phyloP scores from a whole-genome alignment of 805 yeast species.

The Kurtzmaniella fragi region DNA sequence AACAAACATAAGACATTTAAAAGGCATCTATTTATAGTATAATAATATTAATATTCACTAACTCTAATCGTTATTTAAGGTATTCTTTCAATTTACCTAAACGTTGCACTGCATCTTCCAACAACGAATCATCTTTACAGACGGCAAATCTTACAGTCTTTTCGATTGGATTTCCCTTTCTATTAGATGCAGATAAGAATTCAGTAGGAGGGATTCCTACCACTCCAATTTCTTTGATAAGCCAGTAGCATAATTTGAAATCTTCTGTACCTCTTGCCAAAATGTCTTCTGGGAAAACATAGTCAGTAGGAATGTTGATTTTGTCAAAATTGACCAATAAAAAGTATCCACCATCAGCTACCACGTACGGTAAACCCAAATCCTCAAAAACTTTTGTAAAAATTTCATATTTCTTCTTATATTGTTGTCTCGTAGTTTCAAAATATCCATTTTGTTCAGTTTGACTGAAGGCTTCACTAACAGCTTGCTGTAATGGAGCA shows the following conservation, averaged over 20 bases:
- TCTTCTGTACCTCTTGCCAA: constrained; percentile 65
- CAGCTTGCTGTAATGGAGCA: constrained; percentile 89
- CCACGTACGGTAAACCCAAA: constrained; percentile 81
- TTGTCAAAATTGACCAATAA: constrained; percentile 82
- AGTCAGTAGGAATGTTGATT: constrained; percentile 72
- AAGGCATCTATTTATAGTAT: not conserved
- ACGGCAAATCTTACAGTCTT: constrained; percentile 90
- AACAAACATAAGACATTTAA: no score
- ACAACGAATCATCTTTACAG: constrained; percentile 81
- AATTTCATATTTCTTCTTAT: constrained; percentile 65
- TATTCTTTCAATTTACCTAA: constrained; percentile 67
- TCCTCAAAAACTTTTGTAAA: constrained; percentile 80
- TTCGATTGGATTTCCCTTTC: constrained; percentile 65
- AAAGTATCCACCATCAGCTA: constrained; percentile 92
- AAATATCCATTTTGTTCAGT: constrained; percentile 66
- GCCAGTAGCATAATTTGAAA: constrained; percentile 87
- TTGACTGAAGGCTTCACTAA: constrained; percentile 65
- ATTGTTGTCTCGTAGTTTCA: constrained; percentile 60
- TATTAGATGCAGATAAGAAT: constrained; percentile 65
- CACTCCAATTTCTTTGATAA: constrained; percentile 86
- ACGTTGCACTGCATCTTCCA: constrained; percentile 77
- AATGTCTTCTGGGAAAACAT: constrained; percentile 67
- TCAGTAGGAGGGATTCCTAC: constrained; percentile 98
- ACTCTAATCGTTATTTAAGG: constrained; percentile 13
- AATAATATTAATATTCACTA: not conserved